Evolutionary conservation across 2,329 filamentous ascomycete species (phyloP).

Genomic region (Xylaria sp.): DNA sequence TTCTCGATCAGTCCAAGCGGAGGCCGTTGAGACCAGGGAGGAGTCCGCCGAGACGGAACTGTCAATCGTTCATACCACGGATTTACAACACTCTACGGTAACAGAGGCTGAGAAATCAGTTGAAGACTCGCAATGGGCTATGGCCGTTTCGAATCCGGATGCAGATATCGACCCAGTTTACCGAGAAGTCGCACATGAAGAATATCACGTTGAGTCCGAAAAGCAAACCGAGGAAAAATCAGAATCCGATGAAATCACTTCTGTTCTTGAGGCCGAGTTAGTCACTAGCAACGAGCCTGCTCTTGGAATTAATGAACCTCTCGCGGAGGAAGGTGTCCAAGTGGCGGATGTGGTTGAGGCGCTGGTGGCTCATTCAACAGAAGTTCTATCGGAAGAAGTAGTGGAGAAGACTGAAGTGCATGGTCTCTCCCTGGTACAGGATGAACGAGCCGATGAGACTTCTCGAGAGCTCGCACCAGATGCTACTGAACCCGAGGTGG

Average conservation of each 20-base stretch:
- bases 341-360: constrained; percentile 3
- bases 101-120: background rate
- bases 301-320: constrained; percentile 3
- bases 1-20: constrained; percentile 1
- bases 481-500: background rate
- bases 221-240: constrained; percentile 3
- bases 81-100: background rate
- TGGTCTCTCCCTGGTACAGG: background rate
- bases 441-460: background rate
- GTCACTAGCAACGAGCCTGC: constrained; percentile 2
- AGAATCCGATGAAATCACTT: background rate
- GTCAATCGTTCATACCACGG: background rate
- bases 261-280: background rate
- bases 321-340: background rate
- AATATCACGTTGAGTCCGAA: background rate
- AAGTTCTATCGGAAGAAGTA: background rate
- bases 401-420: background rate
- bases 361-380: background rate
- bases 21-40: background rate
- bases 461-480: background rate
- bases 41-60: constrained; percentile 6
- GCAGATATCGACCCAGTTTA: background rate
- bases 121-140: background rate
- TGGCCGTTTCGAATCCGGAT: background rate
- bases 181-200: background rate